Conservation (phyloP, 2,329 filamentous ascomycete species). For the Eutypa lata region DNA sequence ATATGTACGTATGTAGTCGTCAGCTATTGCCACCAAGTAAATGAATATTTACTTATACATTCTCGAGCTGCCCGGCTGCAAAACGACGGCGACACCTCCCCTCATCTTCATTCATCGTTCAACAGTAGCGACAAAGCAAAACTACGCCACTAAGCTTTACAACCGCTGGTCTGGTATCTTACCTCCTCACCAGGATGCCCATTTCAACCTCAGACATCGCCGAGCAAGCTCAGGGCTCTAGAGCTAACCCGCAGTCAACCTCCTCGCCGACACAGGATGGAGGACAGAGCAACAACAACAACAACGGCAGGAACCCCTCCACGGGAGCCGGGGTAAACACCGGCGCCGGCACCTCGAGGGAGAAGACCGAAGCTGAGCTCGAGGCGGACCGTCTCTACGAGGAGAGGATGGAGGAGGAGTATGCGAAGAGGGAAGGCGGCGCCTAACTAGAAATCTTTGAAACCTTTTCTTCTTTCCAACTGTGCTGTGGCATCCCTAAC, state of each 20-base stretch:
- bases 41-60: too few species aligned
- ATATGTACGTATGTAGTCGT: too few species aligned
- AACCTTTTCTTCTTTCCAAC: too few species aligned
- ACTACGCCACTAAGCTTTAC: too few species aligned
- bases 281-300: neutral
- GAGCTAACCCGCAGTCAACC: neutral
- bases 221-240: neutral
- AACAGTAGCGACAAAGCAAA: too few species aligned
- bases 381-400: constrained; percentile 50
- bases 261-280: neutral
- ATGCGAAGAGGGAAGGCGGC: constrained; percentile 52
- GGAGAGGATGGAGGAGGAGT: constrained; percentile 54
- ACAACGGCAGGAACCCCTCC: too few species aligned
- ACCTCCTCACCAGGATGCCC: constrained; percentile 3
- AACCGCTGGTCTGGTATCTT: too few species aligned
- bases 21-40: neutral
- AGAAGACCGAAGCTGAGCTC: constrained; percentile 47
- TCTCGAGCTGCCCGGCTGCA: too few species aligned
- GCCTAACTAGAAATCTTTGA: too few species aligned
- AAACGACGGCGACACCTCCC: too few species aligned
- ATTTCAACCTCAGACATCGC: constrained; percentile 4
- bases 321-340: constrained; percentile 47
- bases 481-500: too few species aligned
- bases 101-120: too few species aligned
- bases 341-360: constrained; percentile 43